Evolutionary conservation across 1,284 basidiomycete species (phyloP), one percentile per base, ranked within the genome.

Genomic region (Ceratobasidium sp.): DNA sequence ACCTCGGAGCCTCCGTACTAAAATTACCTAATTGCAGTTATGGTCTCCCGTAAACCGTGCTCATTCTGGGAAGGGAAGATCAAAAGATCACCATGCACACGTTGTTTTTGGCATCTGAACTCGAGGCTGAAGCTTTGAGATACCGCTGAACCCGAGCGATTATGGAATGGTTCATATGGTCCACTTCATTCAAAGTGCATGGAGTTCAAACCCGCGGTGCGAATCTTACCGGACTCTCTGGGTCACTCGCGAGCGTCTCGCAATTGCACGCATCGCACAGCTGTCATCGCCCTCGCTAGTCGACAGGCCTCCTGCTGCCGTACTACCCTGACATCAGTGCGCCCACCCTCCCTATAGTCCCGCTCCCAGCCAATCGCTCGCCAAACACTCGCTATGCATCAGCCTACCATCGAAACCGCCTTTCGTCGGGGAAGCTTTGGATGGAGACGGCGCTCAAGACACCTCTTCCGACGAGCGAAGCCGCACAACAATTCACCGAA

Each of bases 81-180:
- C 62, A 65, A 22, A n/a, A 42, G 62, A 65, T 65, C 62, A 65
- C 62, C 62, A 65, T 38, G 29, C 47, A 64, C 62, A 65, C 62
- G 62, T 65, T 65, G 62, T 49, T 40, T 17, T 35, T 65, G 62
- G 49, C 62, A 65, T 65, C 62, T 43, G 38, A 65, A 65, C 62
- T 50, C 60, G 62, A 65, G 62, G 58, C 58, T 50, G 45, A 50
- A 22, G 45, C 62, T 65, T 65, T 65, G 62, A 65, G 62, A 65
- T 65, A 65, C 62, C 62, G 62, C 62, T 34, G 62, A 53, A 42
- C 56, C 50, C 54, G 38, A 29, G 38, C 62, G 22, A 43, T 53
- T 52, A 53, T 65, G 62, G 62, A 38, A 65, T 65, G 49, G 62
- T 43, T 65, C 62, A 53, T 65, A 65, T 65, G 62, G 47, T 15